Base-by-base conservation (phyloP, 305 asterid genomes). In the Fraxinus platypoda region DNA sequence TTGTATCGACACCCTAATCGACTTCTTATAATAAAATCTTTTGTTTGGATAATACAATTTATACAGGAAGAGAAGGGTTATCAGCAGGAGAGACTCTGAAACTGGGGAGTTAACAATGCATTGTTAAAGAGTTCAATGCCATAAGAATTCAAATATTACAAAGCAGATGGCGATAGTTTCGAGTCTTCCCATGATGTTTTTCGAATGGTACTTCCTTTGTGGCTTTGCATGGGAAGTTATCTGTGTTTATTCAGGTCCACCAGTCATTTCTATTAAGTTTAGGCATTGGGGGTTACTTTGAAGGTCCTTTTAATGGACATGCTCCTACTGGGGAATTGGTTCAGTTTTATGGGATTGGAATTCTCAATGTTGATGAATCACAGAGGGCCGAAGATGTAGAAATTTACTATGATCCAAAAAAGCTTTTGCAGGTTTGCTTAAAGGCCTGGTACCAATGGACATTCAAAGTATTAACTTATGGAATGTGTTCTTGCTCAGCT, bases 241-340 rank as follows among this genome's bases (percentile, higher is more conserved):
- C 21, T 84, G 86, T 0, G 98, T 94, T 3, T 92, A 90, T 70
- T 87, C 97, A 0, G 94, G 93, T 0, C 98, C 98, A 3, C 98
- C 97, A 0, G 64, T 90, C 2, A 86, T 91, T 6, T 37, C 92
- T n/a, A 92, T 87, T 83, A 94, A 94, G 84, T 94, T 90, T 83
- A 84, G 98, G 87, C 98, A 94, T 49, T 94, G 98, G 98, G 98
- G 98, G 97, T 43, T 94, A 83, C 85, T 93, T 92, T 54, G 97
- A 94, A 87, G 98, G 94, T 0, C 94, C 94, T 7, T 94, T 92
- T 87, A 91, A 94, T 75, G 92, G 88, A 13, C 92, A 88, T 77
- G 88, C 91, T 12, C 93, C 97, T 11, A 91, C 98, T 0, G 92
- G 95, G 30, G 89, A 92, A 19, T 75, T 92, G 87, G 91, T 92